Conservation (phyloP, 176 grass and related monocot species). For the Thinopyrum elongatum region DNA sequence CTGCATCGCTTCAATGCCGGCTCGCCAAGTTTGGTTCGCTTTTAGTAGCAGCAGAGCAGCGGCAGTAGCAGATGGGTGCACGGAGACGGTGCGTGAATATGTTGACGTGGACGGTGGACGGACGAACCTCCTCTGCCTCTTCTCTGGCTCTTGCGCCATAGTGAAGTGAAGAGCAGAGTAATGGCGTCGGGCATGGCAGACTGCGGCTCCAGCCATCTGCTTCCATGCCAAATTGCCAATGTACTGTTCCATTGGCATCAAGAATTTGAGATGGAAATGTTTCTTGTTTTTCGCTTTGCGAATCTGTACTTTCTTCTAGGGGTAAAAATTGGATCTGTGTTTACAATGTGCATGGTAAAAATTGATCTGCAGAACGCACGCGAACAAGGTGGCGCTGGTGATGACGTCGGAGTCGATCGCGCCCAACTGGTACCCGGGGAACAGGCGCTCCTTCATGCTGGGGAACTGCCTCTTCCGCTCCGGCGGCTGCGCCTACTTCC, state of each 20-base stretch:
- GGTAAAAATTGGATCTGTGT: background rate
- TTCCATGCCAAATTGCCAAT: background rate
- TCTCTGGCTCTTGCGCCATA: background rate
- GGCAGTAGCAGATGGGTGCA: background rate
- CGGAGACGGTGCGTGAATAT: background rate
- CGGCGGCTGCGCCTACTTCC: constrained; percentile 91
- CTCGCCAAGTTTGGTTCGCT: constrained; percentile 24
- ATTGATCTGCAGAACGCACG: constrained; percentile 7
- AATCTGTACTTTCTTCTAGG: background rate
- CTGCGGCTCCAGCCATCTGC: background rate
- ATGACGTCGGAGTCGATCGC: constrained; percentile 89
- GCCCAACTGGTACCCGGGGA: constrained; percentile 92
- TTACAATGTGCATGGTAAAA: background rate
- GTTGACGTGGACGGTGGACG: background rate
- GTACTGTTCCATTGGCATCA: background rate
- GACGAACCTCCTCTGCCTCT: background rate
- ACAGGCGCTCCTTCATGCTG: constrained; percentile 78
- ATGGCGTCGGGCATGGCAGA: background rate
- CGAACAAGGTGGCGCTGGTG: constrained; percentile 59
- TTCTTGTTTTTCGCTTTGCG: background rate
- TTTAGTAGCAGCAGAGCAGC: background rate
- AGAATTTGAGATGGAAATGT: background rate
- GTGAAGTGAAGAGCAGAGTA: background rate
- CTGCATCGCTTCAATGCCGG: constrained; percentile 26
- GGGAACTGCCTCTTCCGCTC: constrained; percentile 98